These are phyloP conservation scores for Candida yuanshanica DNA, from an alignment of 805 yeast genomes.

Conservation along the genomic window DNA sequence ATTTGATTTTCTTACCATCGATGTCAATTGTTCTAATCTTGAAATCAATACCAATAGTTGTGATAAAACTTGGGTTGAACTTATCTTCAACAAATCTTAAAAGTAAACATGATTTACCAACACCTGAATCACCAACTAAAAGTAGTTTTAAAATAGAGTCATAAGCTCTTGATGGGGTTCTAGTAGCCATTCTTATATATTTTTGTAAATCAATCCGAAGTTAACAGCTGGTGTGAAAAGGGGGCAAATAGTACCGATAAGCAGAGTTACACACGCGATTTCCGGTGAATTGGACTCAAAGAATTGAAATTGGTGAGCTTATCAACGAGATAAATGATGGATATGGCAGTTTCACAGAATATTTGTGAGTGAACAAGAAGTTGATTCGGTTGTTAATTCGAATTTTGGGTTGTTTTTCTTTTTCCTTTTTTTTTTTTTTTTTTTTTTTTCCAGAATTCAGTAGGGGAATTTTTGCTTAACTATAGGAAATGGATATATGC, in stretches of 20 bases:
- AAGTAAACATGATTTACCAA: conserved; percentile 84
- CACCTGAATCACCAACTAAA: conserved; percentile 91
- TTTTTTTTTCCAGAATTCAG: no score
- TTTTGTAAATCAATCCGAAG: neutral
- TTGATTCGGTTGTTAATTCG: neutral
- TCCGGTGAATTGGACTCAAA: neutral
- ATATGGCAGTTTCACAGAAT: neutral
- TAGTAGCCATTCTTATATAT: conserved; percentile 34
- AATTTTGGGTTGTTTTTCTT: neutral
- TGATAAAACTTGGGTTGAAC: conserved; percentile 93
- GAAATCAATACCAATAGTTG: conserved; percentile 97
- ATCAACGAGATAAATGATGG: neutral
- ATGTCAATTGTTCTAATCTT: conserved; percentile 93
- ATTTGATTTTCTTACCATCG: conserved; percentile 86
- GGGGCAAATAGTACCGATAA: neutral
- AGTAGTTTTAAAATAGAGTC: conserved; percentile 89
- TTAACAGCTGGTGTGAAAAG: neutral
- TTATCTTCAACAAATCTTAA: conserved; percentile 94
- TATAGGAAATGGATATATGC: no score
- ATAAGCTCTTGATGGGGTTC: conserved; percentile 67
- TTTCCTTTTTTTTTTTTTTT: no score
- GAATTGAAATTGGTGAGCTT: neutral
- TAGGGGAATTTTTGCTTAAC: neutral
- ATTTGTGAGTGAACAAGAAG: neutral
- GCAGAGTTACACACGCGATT: neutral